These are phyloP conservation scores for Daphne laureola DNA, from an alignment of 441 rosid species.

Conservation along the genomic window DNA sequence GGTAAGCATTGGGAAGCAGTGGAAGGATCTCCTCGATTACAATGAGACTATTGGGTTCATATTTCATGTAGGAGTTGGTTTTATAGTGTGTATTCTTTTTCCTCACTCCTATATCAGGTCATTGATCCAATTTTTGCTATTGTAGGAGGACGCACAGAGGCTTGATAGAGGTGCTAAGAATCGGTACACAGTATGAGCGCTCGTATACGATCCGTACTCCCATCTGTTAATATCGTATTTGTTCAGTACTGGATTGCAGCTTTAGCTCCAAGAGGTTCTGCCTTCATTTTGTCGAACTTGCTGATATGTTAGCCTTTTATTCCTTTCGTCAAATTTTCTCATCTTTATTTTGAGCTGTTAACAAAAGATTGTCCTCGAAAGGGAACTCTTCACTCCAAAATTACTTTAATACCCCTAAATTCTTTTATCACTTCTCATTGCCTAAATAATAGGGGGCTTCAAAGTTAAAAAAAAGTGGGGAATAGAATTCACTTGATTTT, in stretches of 20 bases:
- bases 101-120: not conserved
- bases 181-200: slow-evolving; percentile 40
- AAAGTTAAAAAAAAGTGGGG: no score
- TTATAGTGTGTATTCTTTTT: not conserved
- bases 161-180: slow-evolving; percentile 46
- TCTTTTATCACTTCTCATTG: no score
- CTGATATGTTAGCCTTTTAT: no score
- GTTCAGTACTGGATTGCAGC: not conserved
- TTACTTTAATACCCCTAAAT: no score
- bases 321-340: not conserved
- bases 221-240: not conserved
- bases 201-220: slow-evolving; percentile 2
- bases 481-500: no score
- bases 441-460: no score
- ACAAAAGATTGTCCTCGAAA: not conserved
- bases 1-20: slow-evolving; percentile 84
- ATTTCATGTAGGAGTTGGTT: slow-evolving; percentile 50
- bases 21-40: slow-evolving; percentile 73
- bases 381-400: not conserved
- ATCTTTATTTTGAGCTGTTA: not conserved
- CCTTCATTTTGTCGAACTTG: no score
- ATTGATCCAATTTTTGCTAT: slow-evolving; percentile 4
- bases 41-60: slow-evolving; percentile 62
- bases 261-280: not conserved
- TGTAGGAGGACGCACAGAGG: slow-evolving; percentile 76